A percentile compares a stretch with the other conserved stretches of the same genome.
phyloP scores from a whole-genome alignment of 768 basidiomycete genomes.

The Symmetrospora coprosmae region DNA sequence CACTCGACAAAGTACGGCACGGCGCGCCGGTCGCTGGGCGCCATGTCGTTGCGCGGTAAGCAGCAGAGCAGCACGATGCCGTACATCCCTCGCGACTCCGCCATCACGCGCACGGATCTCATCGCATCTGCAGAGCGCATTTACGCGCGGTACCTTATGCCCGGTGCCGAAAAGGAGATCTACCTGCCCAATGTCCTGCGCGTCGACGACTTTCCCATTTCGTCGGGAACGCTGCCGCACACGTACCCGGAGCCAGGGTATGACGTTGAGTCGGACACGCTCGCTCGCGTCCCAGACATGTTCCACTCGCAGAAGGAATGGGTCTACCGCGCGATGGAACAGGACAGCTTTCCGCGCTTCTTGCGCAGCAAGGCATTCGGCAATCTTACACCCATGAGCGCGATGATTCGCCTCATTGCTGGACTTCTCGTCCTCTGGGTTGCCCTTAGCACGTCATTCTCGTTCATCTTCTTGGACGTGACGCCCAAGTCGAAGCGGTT shows the following conservation, averaged over 20 bases:
- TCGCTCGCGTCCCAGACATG: slow-evolving; percentile 84
- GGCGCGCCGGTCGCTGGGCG: slow-evolving; percentile 54
- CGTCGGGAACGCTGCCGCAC: slow-evolving; percentile 56
- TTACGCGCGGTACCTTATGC: slow-evolving; percentile 80
- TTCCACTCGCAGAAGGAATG: slow-evolving; percentile 88
- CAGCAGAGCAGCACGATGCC: slow-evolving; percentile 53
- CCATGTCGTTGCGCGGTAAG: background rate
- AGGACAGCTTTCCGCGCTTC: slow-evolving; percentile 51
- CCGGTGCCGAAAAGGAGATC: slow-evolving; percentile 87
- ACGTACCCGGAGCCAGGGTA: slow-evolving; percentile 38
- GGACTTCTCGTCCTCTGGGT: slow-evolving; percentile 84
- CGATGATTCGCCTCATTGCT: slow-evolving; percentile 66
- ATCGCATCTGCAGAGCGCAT: slow-evolving; percentile 91
- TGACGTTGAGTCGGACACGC: slow-evolving; percentile 50
- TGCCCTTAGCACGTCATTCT: slow-evolving; percentile 78
- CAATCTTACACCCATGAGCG: slow-evolving; percentile 81
- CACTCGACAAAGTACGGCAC: too few species aligned
- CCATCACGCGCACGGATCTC: slow-evolving; percentile 78
- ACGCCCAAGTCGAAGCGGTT: slow-evolving; percentile 81
- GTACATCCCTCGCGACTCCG: slow-evolving; percentile 75
- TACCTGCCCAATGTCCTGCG: slow-evolving; percentile 88
- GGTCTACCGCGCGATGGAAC: slow-evolving; percentile 33
- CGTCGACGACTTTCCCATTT: slow-evolving; percentile 77
- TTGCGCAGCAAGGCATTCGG: slow-evolving; percentile 94
- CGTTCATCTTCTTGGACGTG: slow-evolving; percentile 83